A percentile compares a stretch with the other conserved stretches of the same genome.
phyloP scores from a whole-genome alignment of 495 filamentous ascomycete genomes.

The Aspergillus incahuasiensis region DNA sequence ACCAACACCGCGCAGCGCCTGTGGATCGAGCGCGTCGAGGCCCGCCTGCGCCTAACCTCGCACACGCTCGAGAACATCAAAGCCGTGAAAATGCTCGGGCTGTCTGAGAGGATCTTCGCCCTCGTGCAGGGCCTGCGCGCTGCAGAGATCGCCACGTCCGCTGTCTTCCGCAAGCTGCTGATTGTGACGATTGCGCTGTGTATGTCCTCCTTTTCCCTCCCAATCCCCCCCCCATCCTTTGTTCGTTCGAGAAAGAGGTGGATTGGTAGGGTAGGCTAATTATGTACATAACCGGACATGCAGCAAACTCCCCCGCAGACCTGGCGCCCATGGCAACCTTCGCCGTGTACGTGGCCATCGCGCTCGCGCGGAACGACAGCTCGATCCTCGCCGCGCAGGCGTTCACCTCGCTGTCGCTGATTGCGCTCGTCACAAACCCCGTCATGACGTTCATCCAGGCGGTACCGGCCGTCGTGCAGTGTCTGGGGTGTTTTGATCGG shows the following conservation, averaged over 20 bases:
- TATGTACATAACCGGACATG: neutral
- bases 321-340: slow-evolving; percentile 39
- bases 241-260: too few relatives aligned
- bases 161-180: slow-evolving; percentile 4
- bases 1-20: neutral
- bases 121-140: neutral
- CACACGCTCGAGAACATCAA: slow-evolving; percentile 4
- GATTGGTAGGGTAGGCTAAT: neutral
- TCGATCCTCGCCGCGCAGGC: slow-evolving; percentile 37
- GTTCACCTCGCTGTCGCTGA: slow-evolving; percentile 32
- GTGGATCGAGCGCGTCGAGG: slow-evolving; percentile 5
- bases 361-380: slow-evolving; percentile 32
- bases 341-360: slow-evolving; percentile 34
- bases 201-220: neutral
- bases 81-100: slow-evolving; percentile 3
- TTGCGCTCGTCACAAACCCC: slow-evolving; percentile 25
- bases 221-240: too few relatives aligned
- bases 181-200: neutral
- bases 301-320: slow-evolving; percentile 14
- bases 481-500: slow-evolving; percentile 25
- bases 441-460: slow-evolving; percentile 23
- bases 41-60: neutral
- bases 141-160: neutral
- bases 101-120: neutral
- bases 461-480: slow-evolving; percentile 18